Evolutionary conservation across 2,329 filamentous ascomycete species (phyloP), one percentile per base, ranked within the genome.

Genomic region (Penicillium sp.): DNA sequence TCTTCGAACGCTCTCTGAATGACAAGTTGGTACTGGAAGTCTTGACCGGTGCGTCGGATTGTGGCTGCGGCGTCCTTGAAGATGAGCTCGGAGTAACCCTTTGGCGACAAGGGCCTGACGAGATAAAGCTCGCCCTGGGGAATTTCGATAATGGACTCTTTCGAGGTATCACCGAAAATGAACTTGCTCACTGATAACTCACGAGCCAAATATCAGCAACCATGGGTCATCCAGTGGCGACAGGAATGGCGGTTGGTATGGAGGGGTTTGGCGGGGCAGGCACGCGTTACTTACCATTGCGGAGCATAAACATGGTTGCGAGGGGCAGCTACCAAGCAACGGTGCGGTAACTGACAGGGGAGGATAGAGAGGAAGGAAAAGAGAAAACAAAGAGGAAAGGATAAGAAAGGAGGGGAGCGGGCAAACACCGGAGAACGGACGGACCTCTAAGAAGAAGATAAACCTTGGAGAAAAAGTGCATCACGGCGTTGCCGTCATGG

Each of bases 71-170:
- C 84, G 79, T 98, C 92, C 66, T 92, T 95, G 75, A 95, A 98
- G 67, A 98, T 94, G 61, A 96, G 87, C 67, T 98, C 92, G 1
- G 90, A 95, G 64, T 95, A 96, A 50, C 92, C 92, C 66, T 98
- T 98, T 40, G 90, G 88, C 6, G 90, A 96, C 33, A 87, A 78
- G 8, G 92, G 92, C 55, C 92, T 85, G 55, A 98, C 92, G 52
- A 98, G 83, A 66, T 95, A 98, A 30, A 98, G 85, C 66, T 96
- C 89, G 60, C 92, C 92, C 66, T 96, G 88, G 11, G 89, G 81
- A 29, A 98, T 82, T 62, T 96, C 89, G 67, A 95, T 87, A 60
- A 98, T 80, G 32, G 87, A 84, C 71, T 96, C 89, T 65, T 95
- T 90, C 62, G 80, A 86, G 57, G 78, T 79, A 64, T 93, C 88